Conservation (phyloP, 2,329 filamentous ascomycete species). For the Arthrinium phaeospermum region DNA sequence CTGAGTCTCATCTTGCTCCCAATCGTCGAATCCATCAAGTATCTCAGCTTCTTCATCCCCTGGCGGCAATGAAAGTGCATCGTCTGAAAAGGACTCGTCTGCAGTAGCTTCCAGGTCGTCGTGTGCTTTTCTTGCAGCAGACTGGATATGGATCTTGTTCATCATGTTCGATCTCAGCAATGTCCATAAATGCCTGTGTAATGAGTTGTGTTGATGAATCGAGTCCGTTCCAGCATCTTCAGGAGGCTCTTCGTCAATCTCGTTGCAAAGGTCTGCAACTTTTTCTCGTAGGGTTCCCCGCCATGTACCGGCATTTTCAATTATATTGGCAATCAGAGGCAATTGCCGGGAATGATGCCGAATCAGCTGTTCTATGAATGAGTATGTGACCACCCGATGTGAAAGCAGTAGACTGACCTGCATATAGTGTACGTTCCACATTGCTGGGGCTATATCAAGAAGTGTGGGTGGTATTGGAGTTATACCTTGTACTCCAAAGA, state of each 20-base stretch:
- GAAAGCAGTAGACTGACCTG: constrained; percentile 29
- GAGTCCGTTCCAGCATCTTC: neutral
- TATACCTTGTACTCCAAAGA: constrained; percentile 26
- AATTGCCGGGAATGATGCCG: constrained; percentile 1
- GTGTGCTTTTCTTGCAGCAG: neutral
- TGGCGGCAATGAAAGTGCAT: neutral
- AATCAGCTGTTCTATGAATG: neutral
- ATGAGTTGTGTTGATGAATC: too few species aligned
- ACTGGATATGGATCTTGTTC: neutral
- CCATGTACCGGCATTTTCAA: neutral
- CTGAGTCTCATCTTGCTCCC: neutral
- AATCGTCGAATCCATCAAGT: constrained; percentile 4
- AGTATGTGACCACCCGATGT: neutral
- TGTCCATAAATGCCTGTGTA: neutral
- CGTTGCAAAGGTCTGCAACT: neutral
- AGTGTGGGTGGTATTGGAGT: constrained; percentile 20
- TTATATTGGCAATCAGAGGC: neutral
- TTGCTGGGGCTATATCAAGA: constrained; percentile 39
- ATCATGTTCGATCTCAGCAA: neutral
- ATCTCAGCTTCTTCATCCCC: constrained; percentile 1
- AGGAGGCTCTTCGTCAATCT: neutral
- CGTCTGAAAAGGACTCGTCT: neutral
- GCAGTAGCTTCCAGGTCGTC: neutral
- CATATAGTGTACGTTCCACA: constrained; percentile 42
- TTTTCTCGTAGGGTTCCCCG: constrained; percentile 4